A percentile compares a stretch with the other conserved stretches of the same genome.
Evolutionary conservation across 768 basidiomycete genomes (phyloP).

Genomic region (Serendipita sp.): DNA sequence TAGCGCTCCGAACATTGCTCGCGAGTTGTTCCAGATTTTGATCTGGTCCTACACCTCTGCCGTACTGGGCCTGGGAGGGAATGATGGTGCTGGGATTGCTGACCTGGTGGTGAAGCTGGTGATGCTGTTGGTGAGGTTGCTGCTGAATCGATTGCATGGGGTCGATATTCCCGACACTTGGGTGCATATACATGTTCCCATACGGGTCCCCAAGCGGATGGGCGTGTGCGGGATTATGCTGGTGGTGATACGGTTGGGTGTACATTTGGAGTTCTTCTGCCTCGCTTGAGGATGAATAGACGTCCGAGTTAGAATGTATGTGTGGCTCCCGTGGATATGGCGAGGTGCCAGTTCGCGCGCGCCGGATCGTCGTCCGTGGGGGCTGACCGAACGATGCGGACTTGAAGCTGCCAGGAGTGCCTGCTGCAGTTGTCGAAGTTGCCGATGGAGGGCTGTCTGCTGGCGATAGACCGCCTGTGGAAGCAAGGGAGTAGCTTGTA

Average conservation of each 20-base stretch:
- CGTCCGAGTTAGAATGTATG: slow-evolving; percentile 27
- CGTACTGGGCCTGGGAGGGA: slow-evolving; percentile 41
- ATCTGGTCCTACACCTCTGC: slow-evolving; percentile 71
- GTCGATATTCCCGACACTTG: slow-evolving; percentile 9
- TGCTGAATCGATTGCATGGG: slow-evolving; percentile 3
- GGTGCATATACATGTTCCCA: slow-evolving; percentile 21
- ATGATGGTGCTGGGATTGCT: slow-evolving; percentile 26
- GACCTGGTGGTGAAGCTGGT: slow-evolving; percentile 20
- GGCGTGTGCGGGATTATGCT: slow-evolving; percentile 2
- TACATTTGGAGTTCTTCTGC: slow-evolving; percentile 79
- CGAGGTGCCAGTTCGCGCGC: slow-evolving; percentile 65
- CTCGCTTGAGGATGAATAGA: slow-evolving; percentile 77
- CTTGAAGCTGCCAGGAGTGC: slow-evolving; percentile 52
- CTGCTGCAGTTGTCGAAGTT: slow-evolving; percentile 31
- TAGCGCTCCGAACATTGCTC: slow-evolving; percentile 72
- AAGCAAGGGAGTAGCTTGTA: slow-evolving; percentile 28
- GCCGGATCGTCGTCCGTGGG: slow-evolving; percentile 35
- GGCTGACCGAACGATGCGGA: slow-evolving; percentile 47
- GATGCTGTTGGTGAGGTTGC: slow-evolving; percentile 17
- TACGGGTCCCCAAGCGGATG: neutral
- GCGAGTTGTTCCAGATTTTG: slow-evolving; percentile 75
- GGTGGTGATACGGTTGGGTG: slow-evolving; percentile 21
- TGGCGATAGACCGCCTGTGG: slow-evolving; percentile 28
- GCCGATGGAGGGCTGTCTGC: slow-evolving; percentile 57
- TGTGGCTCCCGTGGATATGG: slow-evolving; percentile 78